Conservation (phyloP, 1,284 basidiomycete genomes). For the Naganishia liquefaciens region DNA sequence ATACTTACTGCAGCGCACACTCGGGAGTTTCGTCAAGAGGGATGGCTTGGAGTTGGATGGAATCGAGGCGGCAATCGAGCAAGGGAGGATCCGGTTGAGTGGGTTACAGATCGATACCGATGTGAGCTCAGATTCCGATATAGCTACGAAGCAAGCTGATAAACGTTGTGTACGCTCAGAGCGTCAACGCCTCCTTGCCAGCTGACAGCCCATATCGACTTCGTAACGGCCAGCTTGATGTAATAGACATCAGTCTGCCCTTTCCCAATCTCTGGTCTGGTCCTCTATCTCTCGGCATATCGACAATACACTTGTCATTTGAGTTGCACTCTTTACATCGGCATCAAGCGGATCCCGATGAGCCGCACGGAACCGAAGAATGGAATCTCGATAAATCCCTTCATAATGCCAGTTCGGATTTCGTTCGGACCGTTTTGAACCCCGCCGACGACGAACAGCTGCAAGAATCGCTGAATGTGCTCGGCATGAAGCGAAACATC, state of each 20-base stretch:
- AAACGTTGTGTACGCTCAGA: slow-evolving; percentile 56
- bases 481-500: slow-evolving; percentile 42
- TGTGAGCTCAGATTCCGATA: slow-evolving; percentile 52
- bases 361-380: slow-evolving; percentile 75
- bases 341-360: slow-evolving; percentile 68
- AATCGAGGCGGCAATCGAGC: slow-evolving; percentile 88
- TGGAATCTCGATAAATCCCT: slow-evolving; percentile 71
- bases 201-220: slow-evolving; percentile 68
- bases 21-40: slow-evolving; percentile 82
- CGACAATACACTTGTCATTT: slow-evolving; percentile 69
- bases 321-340: slow-evolving; percentile 65
- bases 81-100: slow-evolving; percentile 81
- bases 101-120: slow-evolving; percentile 75
- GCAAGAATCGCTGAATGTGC: slow-evolving; percentile 52
- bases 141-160: neutral
- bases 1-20: slow-evolving; percentile 76
- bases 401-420: slow-evolving; percentile 40
- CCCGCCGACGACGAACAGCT: slow-evolving; percentile 36
- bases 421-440: slow-evolving; percentile 39
- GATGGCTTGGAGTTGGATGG: slow-evolving; percentile 83
- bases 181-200: slow-evolving; percentile 72
- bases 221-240: slow-evolving; percentile 69
- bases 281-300: slow-evolving; percentile 55
- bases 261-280: slow-evolving; percentile 52
- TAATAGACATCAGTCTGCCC: slow-evolving; percentile 65